Evolutionary conservation across 1,284 basidiomycete species (phyloP), one percentile per base, ranked within the genome.

Genomic region (Filobasidium uniguttulatum): DNA sequence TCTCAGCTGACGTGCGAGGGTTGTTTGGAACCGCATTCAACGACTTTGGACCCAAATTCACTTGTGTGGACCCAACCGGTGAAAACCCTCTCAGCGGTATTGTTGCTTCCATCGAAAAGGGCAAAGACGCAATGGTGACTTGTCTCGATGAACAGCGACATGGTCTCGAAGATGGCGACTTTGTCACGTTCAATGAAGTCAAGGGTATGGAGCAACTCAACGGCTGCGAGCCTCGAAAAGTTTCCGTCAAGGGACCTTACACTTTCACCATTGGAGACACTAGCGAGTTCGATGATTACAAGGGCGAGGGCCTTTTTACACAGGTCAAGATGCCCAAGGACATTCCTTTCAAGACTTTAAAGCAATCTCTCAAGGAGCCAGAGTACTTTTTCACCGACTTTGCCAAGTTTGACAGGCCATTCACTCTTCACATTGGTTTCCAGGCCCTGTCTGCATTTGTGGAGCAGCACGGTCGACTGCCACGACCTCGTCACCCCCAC

Each of bases 271-370:
- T 97, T 49, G 91, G 90, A 3, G 85, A 94, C 66, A 94, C 89
- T 1, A 78, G 80, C 22, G 76, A 75, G 30, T 66, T 91, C 17
- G 76, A 82, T 46, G 76, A 80, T 43, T 98, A 98, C 73, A 80
- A 82, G 62, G 71, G 79, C 28, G 94, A 91, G 28, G 94, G 94
- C 45, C 84, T 93, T 59, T 99, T 98, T 67, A 91, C 87, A 15
- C 94, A 99, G 71, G 89, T 98, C 62, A 99, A 98, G 75, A 91
- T 94, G 89, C 94, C 94, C 20, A 96, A 94, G 73, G 77, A 88
- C 54, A 74, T 98, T 49, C 79, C 87, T 66, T 96, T 94, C 62
- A 96, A 96, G 88, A 81, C 90, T 5, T 76, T 99, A 36, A 79
- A 83, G 59, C 89, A 97, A 60, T 89, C 89, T 4, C 67, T 88